A percentile compares a stretch with the other conserved stretches of the same genome.
phyloP scores from a whole-genome alignment of 805 yeast species.

The Pichia cephalocereana region DNA sequence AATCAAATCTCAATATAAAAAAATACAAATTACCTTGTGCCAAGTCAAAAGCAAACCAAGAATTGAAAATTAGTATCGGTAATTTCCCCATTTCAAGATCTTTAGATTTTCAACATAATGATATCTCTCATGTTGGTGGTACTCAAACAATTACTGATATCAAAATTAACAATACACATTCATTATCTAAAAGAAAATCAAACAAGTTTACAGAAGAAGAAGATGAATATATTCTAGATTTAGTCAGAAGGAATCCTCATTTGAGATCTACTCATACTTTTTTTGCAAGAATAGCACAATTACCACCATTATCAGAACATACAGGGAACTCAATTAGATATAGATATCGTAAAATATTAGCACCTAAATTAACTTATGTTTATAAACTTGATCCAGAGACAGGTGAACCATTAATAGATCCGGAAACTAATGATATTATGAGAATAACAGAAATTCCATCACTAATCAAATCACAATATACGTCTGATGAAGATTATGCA shows the following conservation, averaged over 20 bases:
- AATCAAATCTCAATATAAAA: conserved; percentile 11
- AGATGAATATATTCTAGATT: conserved; percentile 58
- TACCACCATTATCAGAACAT: conserved; percentile 44
- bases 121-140: too few species aligned
- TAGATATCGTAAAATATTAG: conserved; percentile 40
- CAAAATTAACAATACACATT: not conserved
- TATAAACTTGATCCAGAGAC: conserved; percentile 37
- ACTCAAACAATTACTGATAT: not conserved
- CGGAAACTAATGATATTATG: conserved; percentile 31
- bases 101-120: not conserved
- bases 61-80: conserved; percentile 18
- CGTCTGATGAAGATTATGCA: conserved; percentile 60
- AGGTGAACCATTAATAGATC: conserved; percentile 35
- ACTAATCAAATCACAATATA: conserved; percentile 50
- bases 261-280: conserved; percentile 61
- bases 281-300: conserved; percentile 50
- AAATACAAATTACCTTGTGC: conserved; percentile 9
- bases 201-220: conserved; percentile 52
- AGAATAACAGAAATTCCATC: conserved; percentile 36
- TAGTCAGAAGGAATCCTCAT: conserved; percentile 57
- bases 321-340: conserved; percentile 72
- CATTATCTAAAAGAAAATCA: conserved; percentile 25
- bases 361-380: conserved; percentile 35
- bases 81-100: conserved; percentile 11
- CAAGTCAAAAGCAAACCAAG: not conserved